Evolutionary conservation across 2,329 filamentous ascomycete species (phyloP), one percentile per base, ranked within the genome.

Genomic region (Ascomycota sp.): DNA sequence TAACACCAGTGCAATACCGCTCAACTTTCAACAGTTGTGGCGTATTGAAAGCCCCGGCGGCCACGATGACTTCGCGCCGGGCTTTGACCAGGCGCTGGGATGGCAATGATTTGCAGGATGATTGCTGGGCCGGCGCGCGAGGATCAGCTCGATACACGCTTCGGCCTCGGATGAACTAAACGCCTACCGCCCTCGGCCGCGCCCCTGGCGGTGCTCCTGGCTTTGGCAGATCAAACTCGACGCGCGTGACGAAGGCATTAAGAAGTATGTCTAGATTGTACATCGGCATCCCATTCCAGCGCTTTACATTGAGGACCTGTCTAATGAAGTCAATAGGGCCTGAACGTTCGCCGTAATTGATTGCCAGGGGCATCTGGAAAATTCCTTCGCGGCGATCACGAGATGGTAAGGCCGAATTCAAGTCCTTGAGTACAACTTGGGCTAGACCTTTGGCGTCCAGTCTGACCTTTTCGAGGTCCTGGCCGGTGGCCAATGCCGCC

Each of bases 291-390:
- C 30, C 32, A 2, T n/a, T 20, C 8, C 39, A 43, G 19, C 34
- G 40, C 4, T 43, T n/a, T 5, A 11, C 44, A 5, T 44, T 38
- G 4, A 34, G 34, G 2, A 44, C 36, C 0, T 44, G 37, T 11
- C 51, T 27, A 20, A 69, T 44, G 29, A 65, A 64, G 23, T 66
- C 59, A 17, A 61, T 57, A 5, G 62, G 48, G 5, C 60, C 57
- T 20, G 47, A 55, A 11, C 63, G 60, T 25, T 48, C 52, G 32
- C 44, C 50, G 12, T 46, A 39, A 3, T 50, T 45, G 24, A 57
- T 55, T 0, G 57, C 54, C 20, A 67, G 38, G 4, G 65, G 63
- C 7, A 67, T 57, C 33, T 46, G 43, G 31, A 38, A 46, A 31
- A 61, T 52, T 1, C 56, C 60, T 6, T 56, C 50, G 3, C 46